Evolutionary conservation across 169 alveolate genomes (phyloP).

Genomic region (Plasmodium vivax): DNA sequence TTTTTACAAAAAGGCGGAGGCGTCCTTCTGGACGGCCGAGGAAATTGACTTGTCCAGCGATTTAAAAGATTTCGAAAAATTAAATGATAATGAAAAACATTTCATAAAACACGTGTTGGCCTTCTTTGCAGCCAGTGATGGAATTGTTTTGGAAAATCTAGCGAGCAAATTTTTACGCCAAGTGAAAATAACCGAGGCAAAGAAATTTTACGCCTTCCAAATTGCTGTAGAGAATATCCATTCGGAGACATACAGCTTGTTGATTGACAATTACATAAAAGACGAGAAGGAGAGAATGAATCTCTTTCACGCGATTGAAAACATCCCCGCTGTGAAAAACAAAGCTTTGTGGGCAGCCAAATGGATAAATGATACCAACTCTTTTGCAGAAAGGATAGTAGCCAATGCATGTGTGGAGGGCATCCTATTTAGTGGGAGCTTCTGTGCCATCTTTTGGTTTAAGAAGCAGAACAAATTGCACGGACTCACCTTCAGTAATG

Average conservation of each 20-base stretch:
- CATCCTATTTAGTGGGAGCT: constrained; percentile 97
- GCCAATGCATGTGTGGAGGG: constrained; percentile 98
- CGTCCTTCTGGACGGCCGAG: constrained; percentile 99
- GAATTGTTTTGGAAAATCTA: constrained; percentile 98
- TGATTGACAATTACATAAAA: constrained; percentile 91
- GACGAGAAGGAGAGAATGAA: constrained; percentile 94
- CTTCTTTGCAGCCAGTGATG: constrained; percentile 98
- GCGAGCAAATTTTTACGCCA: constrained; percentile 95
- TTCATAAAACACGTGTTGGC: constrained; percentile 96
- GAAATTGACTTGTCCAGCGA: constrained; percentile 97
- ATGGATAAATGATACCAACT: constrained; percentile 95
- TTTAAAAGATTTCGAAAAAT: constrained; percentile 94
- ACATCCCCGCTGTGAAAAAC: constrained; percentile 93
- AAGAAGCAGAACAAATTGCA: constrained; percentile 98
- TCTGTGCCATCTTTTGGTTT: constrained; percentile 99
- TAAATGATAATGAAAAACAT: constrained; percentile 92
- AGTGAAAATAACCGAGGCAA: constrained; percentile 97
- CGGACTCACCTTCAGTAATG: constrained; percentile 97
- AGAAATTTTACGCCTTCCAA: constrained; percentile 98
- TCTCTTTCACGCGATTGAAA: constrained; percentile 95
- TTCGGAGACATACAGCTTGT: constrained; percentile 96
- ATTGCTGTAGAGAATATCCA: constrained; percentile 99
- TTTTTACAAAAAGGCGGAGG: constrained; percentile 98
- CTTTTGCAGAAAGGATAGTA: constrained; percentile 96
- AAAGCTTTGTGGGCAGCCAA: constrained; percentile 98